Percentiles rank a stretch among this genome's conserved stretches.
phyloP scores from a whole-genome alignment of 495 filamentous ascomycete species.

The Neurospora sp. region DNA sequence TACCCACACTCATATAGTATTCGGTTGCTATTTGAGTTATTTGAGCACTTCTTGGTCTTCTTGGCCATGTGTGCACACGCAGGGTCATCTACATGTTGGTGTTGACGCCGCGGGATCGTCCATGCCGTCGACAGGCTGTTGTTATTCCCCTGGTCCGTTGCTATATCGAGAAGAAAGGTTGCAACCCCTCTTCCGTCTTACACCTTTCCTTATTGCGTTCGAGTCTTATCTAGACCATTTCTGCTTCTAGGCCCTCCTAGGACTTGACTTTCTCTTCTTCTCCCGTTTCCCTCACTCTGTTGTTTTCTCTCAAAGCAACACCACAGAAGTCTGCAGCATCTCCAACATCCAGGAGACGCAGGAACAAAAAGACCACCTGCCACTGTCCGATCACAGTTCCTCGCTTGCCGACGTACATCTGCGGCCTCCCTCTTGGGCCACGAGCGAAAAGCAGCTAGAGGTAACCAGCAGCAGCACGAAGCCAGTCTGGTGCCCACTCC shows the following conservation, averaged over 20 bases:
- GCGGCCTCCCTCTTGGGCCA: conserved; percentile 18
- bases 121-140: background rate
- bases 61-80: background rate
- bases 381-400: conserved; percentile 6
- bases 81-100: background rate
- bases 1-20: background rate
- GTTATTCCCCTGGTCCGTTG: background rate
- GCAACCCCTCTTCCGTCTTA: conserved; percentile 5
- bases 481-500: conserved; percentile 16
- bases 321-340: background rate
- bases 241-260: conserved; percentile 2
- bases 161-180: conserved; percentile 11
- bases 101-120: background rate
- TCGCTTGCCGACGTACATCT: conserved; percentile 9
- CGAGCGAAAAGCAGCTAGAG: background rate
- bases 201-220: background rate
- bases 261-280: background rate
- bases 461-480: conserved; percentile 15
- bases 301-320: background rate
- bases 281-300: background rate
- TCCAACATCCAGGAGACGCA: conserved; percentile 4
- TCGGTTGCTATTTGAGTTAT: background rate
- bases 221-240: conserved; percentile 7
- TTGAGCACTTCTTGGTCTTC: background rate
- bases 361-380: conserved; percentile 9